These are phyloP conservation scores for Pseudocercospora ulei DNA, from an alignment of 2,329 filamentous ascomycete genomes.

Conservation along the genomic window DNA sequence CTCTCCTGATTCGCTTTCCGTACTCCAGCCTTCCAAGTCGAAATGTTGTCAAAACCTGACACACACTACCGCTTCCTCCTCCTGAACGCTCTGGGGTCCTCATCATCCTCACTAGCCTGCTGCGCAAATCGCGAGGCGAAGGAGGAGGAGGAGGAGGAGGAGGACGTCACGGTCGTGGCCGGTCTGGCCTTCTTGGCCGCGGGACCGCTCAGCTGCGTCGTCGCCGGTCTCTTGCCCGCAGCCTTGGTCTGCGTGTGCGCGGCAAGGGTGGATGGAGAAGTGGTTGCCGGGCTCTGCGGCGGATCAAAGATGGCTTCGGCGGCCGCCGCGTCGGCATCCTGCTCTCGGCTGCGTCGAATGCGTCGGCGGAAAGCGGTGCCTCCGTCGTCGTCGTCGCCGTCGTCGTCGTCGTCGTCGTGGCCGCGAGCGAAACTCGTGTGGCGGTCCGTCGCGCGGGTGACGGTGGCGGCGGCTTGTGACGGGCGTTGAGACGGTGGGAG, in stretches of 20 bases:
- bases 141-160: no score
- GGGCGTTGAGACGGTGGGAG: slow-evolving; percentile 20
- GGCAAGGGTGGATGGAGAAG: slow-evolving; percentile 20
- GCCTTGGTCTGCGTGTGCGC: slow-evolving; percentile 23
- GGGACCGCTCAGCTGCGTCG: slow-evolving; percentile 19
- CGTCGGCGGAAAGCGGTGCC: slow-evolving; percentile 29
- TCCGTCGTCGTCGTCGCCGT: slow-evolving; percentile 21
- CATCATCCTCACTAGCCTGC: slow-evolving; percentile 33
- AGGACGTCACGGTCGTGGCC: slow-evolving; percentile 17
- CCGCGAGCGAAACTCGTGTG: slow-evolving; percentile 3
- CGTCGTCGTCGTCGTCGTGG: slow-evolving; percentile 10
- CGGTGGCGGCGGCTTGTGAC: slow-evolving; percentile 12
- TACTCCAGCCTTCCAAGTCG: not conserved
- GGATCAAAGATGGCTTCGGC: slow-evolving; percentile 15
- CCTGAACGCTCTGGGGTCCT: slow-evolving; percentile 48
- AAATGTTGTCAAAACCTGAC: not conserved
- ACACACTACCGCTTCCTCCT: slow-evolving; percentile 34
- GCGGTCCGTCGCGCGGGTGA: not conserved
- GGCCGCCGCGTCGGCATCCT: slow-evolving; percentile 25
- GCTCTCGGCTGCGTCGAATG: slow-evolving; percentile 24
- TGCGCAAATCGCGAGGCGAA: not conserved
- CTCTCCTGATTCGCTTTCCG: no score
- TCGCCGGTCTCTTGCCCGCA: slow-evolving; percentile 28
- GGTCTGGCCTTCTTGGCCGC: slow-evolving; percentile 31
- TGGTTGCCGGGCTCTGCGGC: no score